Evolutionary conservation across 345 rosid species (phyloP), one percentile per base, ranked within the genome.

Genomic region (Combretum micranthum): DNA sequence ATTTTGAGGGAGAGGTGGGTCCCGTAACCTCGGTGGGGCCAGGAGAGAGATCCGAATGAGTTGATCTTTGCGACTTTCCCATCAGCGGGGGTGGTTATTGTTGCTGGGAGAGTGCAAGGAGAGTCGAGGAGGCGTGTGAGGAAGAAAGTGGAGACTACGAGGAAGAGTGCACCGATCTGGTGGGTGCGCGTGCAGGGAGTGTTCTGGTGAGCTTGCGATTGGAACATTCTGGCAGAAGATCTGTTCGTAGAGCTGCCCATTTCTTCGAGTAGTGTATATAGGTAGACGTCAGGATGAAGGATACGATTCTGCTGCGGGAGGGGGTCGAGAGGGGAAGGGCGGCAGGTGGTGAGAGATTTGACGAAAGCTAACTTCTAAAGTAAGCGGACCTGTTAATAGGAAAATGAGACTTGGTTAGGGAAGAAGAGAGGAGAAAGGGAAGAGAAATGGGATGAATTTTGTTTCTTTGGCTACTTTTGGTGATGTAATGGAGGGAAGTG

Each of bases 121-220:
- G 74, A 87, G 73, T 83, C 85, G 75, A 85, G 73, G 64, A 87
- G 77, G 62, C 92, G 82, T 18, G 96, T 82, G 76, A 93, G 53
- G 79, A 89, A 80, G 81, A 87, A 83, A 66, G 99, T 89, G 57
- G 85, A 54, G 68, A 78, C 46, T 57, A 87, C 69, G 53, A 93
- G 70, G 66, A 88, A 65, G 52, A 88, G 75, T 44, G 95, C 93
- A 20, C 86, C 93, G 69, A 88, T 84, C 94, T 83, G 95, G 69
- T 92, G 94, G n/a, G 75, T 63, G 71, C 95, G 98, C 16, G 87
- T 77, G 82, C 95, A 92, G 52, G 87, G 73, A 39, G 85, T 74
- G 44, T 62, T 17, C 62, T 73, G 76, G 68, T 69, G 62, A 57
- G 39, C 39, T 32, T 82, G 76, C 19, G 80, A 65, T 15, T 69